Base-by-base conservation (phyloP, 306 rosid genomes). In the Cyamopsis tetragonoloba region DNA sequence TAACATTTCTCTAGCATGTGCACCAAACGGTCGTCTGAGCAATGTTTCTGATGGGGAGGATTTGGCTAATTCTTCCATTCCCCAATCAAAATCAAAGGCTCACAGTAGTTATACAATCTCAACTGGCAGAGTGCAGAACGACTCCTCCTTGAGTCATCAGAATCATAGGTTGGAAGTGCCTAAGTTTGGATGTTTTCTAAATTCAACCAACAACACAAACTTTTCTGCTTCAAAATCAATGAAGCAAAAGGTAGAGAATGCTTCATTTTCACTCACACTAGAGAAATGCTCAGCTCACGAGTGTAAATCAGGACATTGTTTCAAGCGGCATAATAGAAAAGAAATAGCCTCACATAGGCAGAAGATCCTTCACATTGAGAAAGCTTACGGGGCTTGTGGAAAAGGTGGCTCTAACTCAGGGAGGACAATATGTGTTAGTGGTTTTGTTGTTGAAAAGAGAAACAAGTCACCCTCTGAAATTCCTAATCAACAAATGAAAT, bases 1-100 rank as follows among this genome's bases (percentile, higher is more conserved):
- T 68, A 85, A 84, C 71, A 73, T 88, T 43, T 41, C 74, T 54
- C 95, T 73, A 14, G 95, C 87, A 27, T 77, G 84, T 81, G 62
- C 60, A n/a, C 20, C 63, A 32, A 72, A 72, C 9, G 87, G 77
- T 64, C 73, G 72, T 35, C 56, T 17, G 4, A 62, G 72, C 61
- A 64, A 3, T 82, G 74, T 61, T 67, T 7, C 32, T 54, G 53
- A 66, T 23, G 72, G 44, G 46, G 83, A 71, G 49, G 56, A 18
- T 47, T n/a, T n/a, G n/a, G n/a, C n/a, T n/a, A n/a, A n/a, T n/a
- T n/a, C n/a, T n/a, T 68, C 66, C 3, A 2, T 11, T 68, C 47
- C 77, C 66, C 82, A 53, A 13, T 51, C 70, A 37, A 80, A 64
- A 39, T 24, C 75, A 6, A 49, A 73, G 48, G 72, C 30, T 23